These are phyloP conservation scores for Rhynchospora tenuis DNA, from an alignment of 176 grass and related monocot genomes.

Conservation along the genomic window DNA sequence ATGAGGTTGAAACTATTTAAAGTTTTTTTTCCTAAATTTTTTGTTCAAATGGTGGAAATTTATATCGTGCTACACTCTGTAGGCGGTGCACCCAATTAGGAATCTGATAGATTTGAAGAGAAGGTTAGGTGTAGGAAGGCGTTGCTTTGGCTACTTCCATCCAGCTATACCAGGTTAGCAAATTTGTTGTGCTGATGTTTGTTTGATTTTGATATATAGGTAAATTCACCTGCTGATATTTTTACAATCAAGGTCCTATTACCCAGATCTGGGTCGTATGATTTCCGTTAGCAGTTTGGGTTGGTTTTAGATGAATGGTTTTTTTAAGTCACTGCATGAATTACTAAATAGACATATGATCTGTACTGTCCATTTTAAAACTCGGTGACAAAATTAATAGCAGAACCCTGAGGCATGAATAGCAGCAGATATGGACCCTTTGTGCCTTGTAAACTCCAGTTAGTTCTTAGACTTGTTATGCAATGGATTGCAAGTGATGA, in stretches of 20 bases:
- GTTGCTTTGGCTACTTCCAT: constrained; percentile 97
- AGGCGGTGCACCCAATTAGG: constrained; percentile 94
- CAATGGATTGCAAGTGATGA: not conserved
- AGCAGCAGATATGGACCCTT: not conserved
- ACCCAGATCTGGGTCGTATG: not conserved
- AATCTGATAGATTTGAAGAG: constrained; percentile 97
- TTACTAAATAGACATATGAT: not conserved
- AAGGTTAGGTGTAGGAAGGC: constrained; percentile 69
- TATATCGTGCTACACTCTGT: constrained; percentile 18
- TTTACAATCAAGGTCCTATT: not conserved
- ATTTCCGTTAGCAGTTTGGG: not conserved
- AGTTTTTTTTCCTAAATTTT: not conserved
- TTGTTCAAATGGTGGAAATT: not conserved
- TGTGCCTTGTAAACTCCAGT: not conserved
- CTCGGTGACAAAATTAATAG: not conserved
- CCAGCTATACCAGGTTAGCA: constrained; percentile 81
- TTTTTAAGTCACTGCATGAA: not conserved
- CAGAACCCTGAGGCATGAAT: not conserved
- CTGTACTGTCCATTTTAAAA: not conserved
- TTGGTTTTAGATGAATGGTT: not conserved
- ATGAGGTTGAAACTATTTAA: constrained; percentile 48
- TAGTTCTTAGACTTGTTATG: not conserved
- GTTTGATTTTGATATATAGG: not conserved
- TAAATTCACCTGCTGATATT: not conserved
- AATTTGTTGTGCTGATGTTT: not conserved